Percentiles rank a stretch among this genome's conserved stretches.
phyloP scores from a whole-genome alignment of 306 rosid species.

The Carpinus viminea region DNA sequence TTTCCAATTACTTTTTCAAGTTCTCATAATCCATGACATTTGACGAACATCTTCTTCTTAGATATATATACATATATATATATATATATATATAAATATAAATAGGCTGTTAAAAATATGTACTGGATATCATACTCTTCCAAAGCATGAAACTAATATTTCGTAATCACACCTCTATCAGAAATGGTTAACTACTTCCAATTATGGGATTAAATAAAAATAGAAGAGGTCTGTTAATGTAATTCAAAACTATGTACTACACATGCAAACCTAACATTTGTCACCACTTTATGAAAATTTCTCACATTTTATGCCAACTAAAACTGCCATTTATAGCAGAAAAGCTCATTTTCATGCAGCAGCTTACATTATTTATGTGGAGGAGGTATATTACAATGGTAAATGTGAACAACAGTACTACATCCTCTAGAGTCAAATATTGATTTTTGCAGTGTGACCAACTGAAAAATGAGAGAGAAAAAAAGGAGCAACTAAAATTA shows the following conservation, averaged over 20 bases:
- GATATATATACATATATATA: no score
- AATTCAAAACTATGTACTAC: background rate
- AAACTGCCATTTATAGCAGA: background rate
- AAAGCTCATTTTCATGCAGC: background rate
- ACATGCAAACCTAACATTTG: background rate
- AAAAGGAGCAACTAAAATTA: slow-evolving; percentile 1
- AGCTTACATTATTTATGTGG: background rate
- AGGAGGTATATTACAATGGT: background rate
- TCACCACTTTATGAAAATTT: background rate
- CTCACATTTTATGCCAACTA: background rate
- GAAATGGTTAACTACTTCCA: background rate
- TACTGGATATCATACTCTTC: background rate
- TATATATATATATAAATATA: no score
- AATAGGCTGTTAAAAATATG: background rate
- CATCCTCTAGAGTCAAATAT: background rate
- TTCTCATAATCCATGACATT: background rate
- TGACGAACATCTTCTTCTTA: background rate
- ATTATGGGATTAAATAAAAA: background rate
- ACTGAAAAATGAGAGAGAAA: slow-evolving; percentile 1
- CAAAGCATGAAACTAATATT: background rate
- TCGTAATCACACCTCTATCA: background rate
- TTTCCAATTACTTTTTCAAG: background rate
- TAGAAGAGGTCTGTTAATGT: background rate
- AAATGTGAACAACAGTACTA: background rate
- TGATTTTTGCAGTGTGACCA: background rate